phyloP scores from a whole-genome alignment of 768 basidiomycete species.

The Holtermanniella nyarrowii region DNA sequence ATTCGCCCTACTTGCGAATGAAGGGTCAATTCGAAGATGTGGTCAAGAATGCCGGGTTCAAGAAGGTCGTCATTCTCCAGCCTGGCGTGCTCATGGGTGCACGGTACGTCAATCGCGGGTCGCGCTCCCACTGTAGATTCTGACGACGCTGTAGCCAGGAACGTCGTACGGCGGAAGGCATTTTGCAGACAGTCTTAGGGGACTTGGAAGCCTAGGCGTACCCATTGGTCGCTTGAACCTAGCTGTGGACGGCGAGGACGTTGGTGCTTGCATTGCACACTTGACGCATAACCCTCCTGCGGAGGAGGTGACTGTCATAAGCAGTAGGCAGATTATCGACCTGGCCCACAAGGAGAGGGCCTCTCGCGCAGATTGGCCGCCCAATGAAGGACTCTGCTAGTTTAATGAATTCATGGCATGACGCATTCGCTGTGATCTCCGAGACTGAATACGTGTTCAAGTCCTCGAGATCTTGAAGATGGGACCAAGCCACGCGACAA shows the following conservation, averaged over 20 bases:
- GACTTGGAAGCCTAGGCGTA: slow-evolving; percentile 21
- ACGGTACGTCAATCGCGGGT: slow-evolving; percentile 24
- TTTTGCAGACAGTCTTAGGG: slow-evolving; percentile 18
- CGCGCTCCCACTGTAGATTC: no score
- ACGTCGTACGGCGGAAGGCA: slow-evolving; percentile 12
- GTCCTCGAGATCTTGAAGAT: no score
- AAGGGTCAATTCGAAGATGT: slow-evolving; percentile 36
- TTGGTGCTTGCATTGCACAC: slow-evolving; percentile 34
- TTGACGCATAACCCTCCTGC: slow-evolving; percentile 18
- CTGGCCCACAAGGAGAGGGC: slow-evolving; percentile 19
- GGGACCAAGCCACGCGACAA: no score
- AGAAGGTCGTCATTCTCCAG: slow-evolving; percentile 25
- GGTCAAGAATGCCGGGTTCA: slow-evolving; percentile 24
- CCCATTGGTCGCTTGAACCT: slow-evolving; percentile 12
- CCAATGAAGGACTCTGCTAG: no score
- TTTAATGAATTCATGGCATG: no score
- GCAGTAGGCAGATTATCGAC: slow-evolving; percentile 19
- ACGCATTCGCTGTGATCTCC: no score
- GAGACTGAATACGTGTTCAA: no score
- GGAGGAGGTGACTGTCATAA: slow-evolving; percentile 15
- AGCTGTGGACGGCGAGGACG: slow-evolving; percentile 20
- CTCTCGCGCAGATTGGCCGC: no score
- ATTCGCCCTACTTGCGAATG: slow-evolving; percentile 23
- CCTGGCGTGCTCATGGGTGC: slow-evolving; percentile 30
- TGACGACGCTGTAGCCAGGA: slow-evolving; percentile 10